These are phyloP conservation scores for Auxenochlorella protothecoides DNA, from an alignment of 139 green algal genomes.

Conservation along the genomic window DNA sequence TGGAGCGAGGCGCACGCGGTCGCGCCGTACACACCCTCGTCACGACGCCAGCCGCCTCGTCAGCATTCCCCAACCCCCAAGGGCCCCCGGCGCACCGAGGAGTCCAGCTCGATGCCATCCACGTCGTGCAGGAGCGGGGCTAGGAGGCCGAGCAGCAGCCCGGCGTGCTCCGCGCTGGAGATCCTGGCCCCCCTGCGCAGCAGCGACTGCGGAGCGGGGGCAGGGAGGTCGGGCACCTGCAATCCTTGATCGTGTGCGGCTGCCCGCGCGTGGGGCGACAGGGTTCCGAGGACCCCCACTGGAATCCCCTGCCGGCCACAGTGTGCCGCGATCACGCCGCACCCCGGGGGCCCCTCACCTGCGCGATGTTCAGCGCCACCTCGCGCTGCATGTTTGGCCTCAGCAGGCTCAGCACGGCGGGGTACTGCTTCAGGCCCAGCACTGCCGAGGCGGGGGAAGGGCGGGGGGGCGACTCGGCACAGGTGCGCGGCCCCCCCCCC, in stretches of 20 bases:
- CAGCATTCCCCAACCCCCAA: too few relatives aligned
- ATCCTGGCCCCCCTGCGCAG: conserved; percentile 38
- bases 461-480: neutral
- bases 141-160: conserved; percentile 68
- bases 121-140: conserved; percentile 48
- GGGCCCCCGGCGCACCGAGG: too few relatives aligned
- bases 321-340: too few relatives aligned
- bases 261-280: too few relatives aligned
- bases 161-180: conserved; percentile 33
- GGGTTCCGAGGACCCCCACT: too few relatives aligned
- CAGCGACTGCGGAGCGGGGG: conserved; percentile 23
- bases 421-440: conserved; percentile 69
- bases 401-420: conserved; percentile 69
- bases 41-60: too few relatives aligned
- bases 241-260: too few relatives aligned
- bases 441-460: conserved; percentile 16
- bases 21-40: too few relatives aligned
- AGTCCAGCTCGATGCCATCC: conserved; percentile 28
- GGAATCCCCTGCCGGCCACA: too few relatives aligned
- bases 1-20: too few relatives aligned
- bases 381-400: conserved; percentile 34
- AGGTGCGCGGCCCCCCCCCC: neutral
- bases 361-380: conserved; percentile 64
- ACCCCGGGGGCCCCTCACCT: neutral
- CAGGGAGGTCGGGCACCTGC: too few relatives aligned